Base-by-base conservation (phyloP, 192 early-diverging fungal genomes). In the Pilobolus umbonatus region DNA sequence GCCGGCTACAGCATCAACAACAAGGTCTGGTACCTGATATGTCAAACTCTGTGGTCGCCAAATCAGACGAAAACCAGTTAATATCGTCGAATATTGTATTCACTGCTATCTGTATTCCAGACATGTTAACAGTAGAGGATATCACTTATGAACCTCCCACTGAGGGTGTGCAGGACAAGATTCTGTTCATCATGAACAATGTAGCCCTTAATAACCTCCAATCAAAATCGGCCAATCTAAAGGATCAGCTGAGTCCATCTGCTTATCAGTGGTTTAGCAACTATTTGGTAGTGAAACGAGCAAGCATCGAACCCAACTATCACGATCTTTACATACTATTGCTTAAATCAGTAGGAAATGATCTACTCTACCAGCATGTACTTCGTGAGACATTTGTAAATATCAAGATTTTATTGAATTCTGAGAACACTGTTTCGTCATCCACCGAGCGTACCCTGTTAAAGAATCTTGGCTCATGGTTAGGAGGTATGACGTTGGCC, bases 161-260 rank as follows among this genome's bases (percentile, higher is more conserved):
- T 22, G 81, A 90, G 59, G 77, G 71, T 1, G 71, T 79, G 17
- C 83, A 88, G 67, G 97, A 99, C 68, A 95, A 96, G 75, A 92
- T 99, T 43, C 80, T 95, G 30, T 99, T 99, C 71, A 93, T 92
- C 24, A 84, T 99, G 63, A 99, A 99, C 80, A 99, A 99, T 60
- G 72, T 99, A 36, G 86, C 93, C 26, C 77, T 77, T 22, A 90
- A 80, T 64, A 99, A 97, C 60, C 62, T 98, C 2, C 84, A 83
- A 1, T 74, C 74, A 12, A 98, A 98, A 74, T 75, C 80, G 5
- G 50, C 74, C 0, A 88, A 93, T 46, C 86, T 94, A 68, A 82
- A 79, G 46, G 88, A 90, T 38, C 73, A 89, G 55, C 74, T 94
- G 17, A 71, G 79, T 1, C 77, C 81, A n/a, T 62, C 64, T n/a